phyloP scores from a whole-genome alignment of 495 filamentous ascomycete genomes.

The Cercophora samala region DNA sequence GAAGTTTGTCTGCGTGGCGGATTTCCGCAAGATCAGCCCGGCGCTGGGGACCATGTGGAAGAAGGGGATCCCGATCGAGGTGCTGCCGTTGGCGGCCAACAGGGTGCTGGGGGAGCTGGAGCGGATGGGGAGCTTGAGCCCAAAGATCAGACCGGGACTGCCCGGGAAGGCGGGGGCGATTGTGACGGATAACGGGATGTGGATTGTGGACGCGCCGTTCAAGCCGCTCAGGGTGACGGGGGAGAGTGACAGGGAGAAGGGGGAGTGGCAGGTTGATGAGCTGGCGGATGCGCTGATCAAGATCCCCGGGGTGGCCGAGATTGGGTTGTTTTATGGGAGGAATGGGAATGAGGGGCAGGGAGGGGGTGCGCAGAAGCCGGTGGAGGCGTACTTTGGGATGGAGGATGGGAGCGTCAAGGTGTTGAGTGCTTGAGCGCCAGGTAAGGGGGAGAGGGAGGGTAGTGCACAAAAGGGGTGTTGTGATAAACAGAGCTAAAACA shows the following conservation, averaged over 20 bases:
- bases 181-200: slow-evolving; percentile 91
- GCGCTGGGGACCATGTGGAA: slow-evolving; percentile 75
- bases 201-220: slow-evolving; percentile 91
- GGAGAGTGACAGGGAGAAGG: slow-evolving; percentile 59
- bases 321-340: slow-evolving; percentile 80
- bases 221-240: slow-evolving; percentile 53
- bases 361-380: slow-evolving; percentile 77
- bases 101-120: slow-evolving; percentile 65
- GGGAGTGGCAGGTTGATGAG: slow-evolving; percentile 72
- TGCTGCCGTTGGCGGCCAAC: slow-evolving; percentile 74
- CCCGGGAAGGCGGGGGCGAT: slow-evolving; percentile 73
- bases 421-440: neutral
- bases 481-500: neutral
- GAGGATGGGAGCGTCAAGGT: slow-evolving; percentile 50
- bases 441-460: neutral
- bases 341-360: slow-evolving; percentile 64
- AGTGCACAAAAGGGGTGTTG: neutral
- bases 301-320: slow-evolving; percentile 85
- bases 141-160: slow-evolving; percentile 64
- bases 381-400: slow-evolving; percentile 94
- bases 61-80: slow-evolving; percentile 84
- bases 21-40: slow-evolving; percentile 80
- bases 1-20: slow-evolving; percentile 92
- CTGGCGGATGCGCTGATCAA: slow-evolving; percentile 70
- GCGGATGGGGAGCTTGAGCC: slow-evolving; percentile 64